Evolutionary conservation across 192 early-diverging fungal species (phyloP), one percentile per base, ranked within the genome.

Genomic region (Coemansia sp.): DNA sequence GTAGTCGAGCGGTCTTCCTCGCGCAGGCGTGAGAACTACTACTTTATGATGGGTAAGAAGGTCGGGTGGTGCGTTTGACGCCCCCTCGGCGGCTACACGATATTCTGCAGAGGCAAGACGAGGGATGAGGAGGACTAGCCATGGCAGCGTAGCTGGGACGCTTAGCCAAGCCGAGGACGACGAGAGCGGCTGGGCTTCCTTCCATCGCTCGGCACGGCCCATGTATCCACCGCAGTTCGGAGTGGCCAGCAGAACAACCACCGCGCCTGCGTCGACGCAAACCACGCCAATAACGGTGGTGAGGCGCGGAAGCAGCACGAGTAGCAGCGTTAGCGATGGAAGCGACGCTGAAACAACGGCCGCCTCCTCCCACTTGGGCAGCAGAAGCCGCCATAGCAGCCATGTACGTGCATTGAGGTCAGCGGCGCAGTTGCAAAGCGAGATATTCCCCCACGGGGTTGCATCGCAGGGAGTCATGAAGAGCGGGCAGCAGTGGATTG

Each of bases 11-110:
- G 83, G 23, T 55, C 83, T 5, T 63, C 73, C 46, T 70, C 58
- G 30, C 65, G 72, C 46, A 59, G 71, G 58, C 77, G 72, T n/a
- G 83, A 85, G 55, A 74, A 71, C 69, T 85, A 77, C 67, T 85
- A 75, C 67, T 80, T 57, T 69, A 76, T 72, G 66, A 68, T 75
- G 83, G 83, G 83, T 26, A 85, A 81, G 76, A 77, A 85, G 74
- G 26, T 63, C 46, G 83, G 83, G 83, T 85, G 83, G 83, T 85
- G 72, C 69, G 72, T 85, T 85, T 85, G 83, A 85, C 78, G 69
- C 9, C 64, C n/a, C 81, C 63, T 77, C 30, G 30, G 1, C 63
- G 12, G 39, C 12, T 12, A 7, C 7, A 58, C 38, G 2, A 15
- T 33, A 24, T 26, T 33, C n/a, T 14, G 53, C 16, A 8, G 81